A percentile compares a stretch with the other conserved stretches of the same genome.
Conservation (phyloP, 1,284 basidiomycete species). For the Cryptococcus hybrid region DNA sequence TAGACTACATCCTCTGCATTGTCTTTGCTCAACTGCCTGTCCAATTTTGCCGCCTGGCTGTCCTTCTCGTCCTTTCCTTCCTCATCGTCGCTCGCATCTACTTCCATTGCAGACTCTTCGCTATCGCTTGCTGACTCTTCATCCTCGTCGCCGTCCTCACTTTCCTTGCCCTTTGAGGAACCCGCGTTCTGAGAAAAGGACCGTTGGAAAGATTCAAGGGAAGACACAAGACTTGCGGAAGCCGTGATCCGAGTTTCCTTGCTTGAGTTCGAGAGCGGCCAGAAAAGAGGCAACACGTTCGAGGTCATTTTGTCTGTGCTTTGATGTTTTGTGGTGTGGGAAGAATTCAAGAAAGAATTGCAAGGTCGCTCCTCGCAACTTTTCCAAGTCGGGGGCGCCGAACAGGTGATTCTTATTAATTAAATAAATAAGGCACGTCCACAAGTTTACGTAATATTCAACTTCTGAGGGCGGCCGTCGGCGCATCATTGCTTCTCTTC, state of each 20-base stretch:
- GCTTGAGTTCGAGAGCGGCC: constrained; percentile 82
- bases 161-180: constrained; percentile 7
- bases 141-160: constrained; percentile 45
- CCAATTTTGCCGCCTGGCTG: constrained; percentile 43
- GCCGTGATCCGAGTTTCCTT: constrained; percentile 79
- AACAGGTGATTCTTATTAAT: no score
- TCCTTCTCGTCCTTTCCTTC: constrained; percentile 52
- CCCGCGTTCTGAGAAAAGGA: constrained; percentile 52
- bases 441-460: no score
- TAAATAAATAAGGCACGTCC: no score
- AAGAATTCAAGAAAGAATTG: no score
- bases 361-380: no score
- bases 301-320: constrained; percentile 29
- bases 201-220: constrained; percentile 78
- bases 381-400: no score
- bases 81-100: constrained; percentile 53
- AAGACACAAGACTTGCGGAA: constrained; percentile 75
- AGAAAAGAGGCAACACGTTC: constrained; percentile 76
- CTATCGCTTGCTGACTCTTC: constrained; percentile 57
- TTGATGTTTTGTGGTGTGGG: no score
- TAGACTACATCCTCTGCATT: constrained; percentile 89
- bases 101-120: constrained; percentile 52
- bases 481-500: no score
- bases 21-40: constrained; percentile 53
- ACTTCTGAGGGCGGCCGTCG: no score